Evolutionary conservation across 352 stramenopile species (phyloP).

Genomic region (Heterotrichella gracilis): DNA sequence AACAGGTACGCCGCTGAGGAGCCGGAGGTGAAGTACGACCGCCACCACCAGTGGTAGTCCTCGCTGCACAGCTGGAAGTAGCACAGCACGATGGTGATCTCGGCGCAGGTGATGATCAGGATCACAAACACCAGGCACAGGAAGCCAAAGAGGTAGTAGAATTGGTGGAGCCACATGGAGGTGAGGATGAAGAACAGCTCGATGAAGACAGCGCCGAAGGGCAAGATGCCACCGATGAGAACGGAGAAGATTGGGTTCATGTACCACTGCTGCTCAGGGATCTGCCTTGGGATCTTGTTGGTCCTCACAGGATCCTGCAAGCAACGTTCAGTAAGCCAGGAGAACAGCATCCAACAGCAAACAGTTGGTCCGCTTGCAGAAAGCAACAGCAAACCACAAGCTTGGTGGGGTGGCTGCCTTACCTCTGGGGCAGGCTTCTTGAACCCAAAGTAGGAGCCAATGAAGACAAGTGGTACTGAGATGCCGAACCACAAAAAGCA

Average conservation of each 20-base stretch:
- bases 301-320: too few relatives aligned
- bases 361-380: too few relatives aligned
- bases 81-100: slow-evolving; percentile 95
- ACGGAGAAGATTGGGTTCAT: slow-evolving; percentile 61
- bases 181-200: slow-evolving; percentile 98
- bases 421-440: slow-evolving; percentile 43
- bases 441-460: slow-evolving; percentile 91
- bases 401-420: slow-evolving; percentile 35
- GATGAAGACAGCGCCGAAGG: slow-evolving; percentile 95
- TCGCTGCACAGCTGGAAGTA: slow-evolving; percentile 98
- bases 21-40: slow-evolving; percentile 76
- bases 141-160: slow-evolving; percentile 99
- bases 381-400: too few relatives aligned
- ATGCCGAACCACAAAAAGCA: slow-evolving; percentile 96
- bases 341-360: too few relatives aligned
- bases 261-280: slow-evolving; percentile 93
- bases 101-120: slow-evolving; percentile 77
- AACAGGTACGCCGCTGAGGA: slow-evolving; percentile 88
- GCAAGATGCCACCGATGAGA: slow-evolving; percentile 72
- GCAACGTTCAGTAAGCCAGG: too few relatives aligned
- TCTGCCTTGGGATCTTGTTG: slow-evolving; percentile 79
- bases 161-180: slow-evolving; percentile 71
- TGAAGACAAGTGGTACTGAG: slow-evolving; percentile 81
- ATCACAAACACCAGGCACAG: slow-evolving; percentile 89
- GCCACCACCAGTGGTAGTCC: slow-evolving; percentile 99